Evolutionary conservation across 225 moss, liverwort and hornwort species (phyloP).

Genomic region (Bryoerythrophyllum caledonicum): DNA sequence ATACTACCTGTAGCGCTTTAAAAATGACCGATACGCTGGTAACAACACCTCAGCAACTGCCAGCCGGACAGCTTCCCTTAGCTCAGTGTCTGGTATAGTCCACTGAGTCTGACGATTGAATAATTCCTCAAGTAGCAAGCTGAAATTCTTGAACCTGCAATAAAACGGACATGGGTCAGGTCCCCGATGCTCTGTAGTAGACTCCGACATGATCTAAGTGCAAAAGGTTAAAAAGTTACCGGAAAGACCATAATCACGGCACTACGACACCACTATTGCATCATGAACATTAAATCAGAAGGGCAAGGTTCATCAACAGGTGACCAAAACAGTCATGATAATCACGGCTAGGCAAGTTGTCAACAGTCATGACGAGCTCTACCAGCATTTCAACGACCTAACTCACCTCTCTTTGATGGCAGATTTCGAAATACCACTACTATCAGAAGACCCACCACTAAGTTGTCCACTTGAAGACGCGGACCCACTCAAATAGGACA

Average conservation of each 20-base stretch:
- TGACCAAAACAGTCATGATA: not conserved
- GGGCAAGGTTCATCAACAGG: not conserved
- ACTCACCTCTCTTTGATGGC: conserved; percentile 69
- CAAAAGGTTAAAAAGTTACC: not conserved
- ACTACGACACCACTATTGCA: not conserved
- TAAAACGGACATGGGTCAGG: not conserved
- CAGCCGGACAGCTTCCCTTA: conserved; percentile 66
- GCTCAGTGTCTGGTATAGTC: conserved; percentile 76
- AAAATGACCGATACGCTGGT: conserved; percentile 76
- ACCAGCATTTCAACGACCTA: not conserved
- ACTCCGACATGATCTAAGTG: conserved; percentile 2
- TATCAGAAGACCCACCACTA: conserved; percentile 53
- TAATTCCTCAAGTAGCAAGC: conserved; percentile 61
- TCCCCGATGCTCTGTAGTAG: not conserved
- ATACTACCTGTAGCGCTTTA: conserved; percentile 73
- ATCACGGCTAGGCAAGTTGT: not conserved
- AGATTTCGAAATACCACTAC: conserved; percentile 71
- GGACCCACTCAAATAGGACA: conserved; percentile 69
- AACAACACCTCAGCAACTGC: conserved; percentile 65
- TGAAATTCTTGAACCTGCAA: conserved; percentile 72
- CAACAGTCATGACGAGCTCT: not conserved
- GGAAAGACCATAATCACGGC: not conserved
- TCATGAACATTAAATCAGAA: not conserved
- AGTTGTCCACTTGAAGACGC: conserved; percentile 67
- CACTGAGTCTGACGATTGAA: conserved; percentile 72